Evolutionary conservation across 805 yeast species (phyloP).

Genomic region (Starmerella potacharoeniae): DNA sequence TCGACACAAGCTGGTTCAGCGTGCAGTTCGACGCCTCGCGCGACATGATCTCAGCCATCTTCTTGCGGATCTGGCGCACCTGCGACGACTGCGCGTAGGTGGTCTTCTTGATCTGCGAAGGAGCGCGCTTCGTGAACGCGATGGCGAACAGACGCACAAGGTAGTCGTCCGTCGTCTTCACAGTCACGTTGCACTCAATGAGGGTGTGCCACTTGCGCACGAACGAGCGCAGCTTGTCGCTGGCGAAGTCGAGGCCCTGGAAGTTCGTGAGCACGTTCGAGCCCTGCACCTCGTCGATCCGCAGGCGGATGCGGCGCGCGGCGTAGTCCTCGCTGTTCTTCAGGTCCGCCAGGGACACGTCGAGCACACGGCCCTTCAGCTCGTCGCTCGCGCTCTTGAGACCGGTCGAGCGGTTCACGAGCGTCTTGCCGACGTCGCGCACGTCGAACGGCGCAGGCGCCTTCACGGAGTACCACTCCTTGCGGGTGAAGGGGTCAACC

Average conservation of each 20-base stretch:
- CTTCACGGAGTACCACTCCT: conserved; percentile 97
- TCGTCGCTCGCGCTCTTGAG: conserved; percentile 94
- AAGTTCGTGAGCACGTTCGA: conserved; percentile 97
- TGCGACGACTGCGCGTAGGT: conserved; percentile 96
- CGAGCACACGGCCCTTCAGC: conserved; percentile 94
- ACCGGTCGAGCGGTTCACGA: conserved; percentile 98
- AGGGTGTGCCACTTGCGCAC: conserved; percentile 99
- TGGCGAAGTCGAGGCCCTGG: conserved; percentile 98
- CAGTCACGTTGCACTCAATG: conserved; percentile 96
- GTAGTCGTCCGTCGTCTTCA: conserved; percentile 96
- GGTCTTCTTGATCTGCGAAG: conserved; percentile 95
- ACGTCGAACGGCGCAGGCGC: conserved; percentile 98
- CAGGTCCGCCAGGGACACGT: conserved; percentile 90
- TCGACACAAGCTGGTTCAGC: conserved; percentile 90
- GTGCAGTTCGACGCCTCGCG: conserved; percentile 93
- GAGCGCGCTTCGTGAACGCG: conserved; percentile 97
- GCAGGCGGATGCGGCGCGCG: conserved; percentile 91
- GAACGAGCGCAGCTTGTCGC: conserved; percentile 93
- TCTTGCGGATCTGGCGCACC: conserved; percentile 93
- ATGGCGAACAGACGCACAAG: conserved; percentile 91
- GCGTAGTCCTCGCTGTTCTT: conserved; percentile 99
- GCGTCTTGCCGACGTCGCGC: conserved; percentile 97
- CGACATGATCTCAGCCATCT: conserved; percentile 90
- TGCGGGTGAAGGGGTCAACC: conserved; percentile 98
- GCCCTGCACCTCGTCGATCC: conserved; percentile 99